Conservation (phyloP, 2,329 filamentous ascomycete species). For the Xenoacremonium recifei region DNA sequence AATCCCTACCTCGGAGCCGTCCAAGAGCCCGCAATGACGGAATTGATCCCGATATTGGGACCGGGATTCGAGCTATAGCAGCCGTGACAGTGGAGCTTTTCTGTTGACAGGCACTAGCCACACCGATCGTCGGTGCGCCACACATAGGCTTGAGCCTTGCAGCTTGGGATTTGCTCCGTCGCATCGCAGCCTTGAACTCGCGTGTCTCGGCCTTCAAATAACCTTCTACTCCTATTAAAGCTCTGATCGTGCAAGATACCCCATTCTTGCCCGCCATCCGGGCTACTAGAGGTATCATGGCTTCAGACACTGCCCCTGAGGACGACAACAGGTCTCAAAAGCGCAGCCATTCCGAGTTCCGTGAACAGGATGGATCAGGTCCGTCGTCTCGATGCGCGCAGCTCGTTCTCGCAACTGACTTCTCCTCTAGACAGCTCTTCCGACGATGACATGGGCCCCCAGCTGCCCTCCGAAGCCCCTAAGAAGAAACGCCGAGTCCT, state of each 20-base stretch:
- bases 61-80: background rate
- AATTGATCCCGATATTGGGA: background rate
- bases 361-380: slow-evolving; percentile 45
- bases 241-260: background rate
- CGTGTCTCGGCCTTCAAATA: background rate
- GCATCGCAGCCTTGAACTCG: background rate
- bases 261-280: background rate
- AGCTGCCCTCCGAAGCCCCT: slow-evolving; percentile 76
- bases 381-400: slow-evolving; percentile 12
- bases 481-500: slow-evolving; percentile 92
- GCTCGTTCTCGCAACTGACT: slow-evolving; percentile 10
- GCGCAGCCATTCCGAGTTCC: slow-evolving; percentile 56
- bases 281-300: slow-evolving; percentile 16
- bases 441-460: slow-evolving; percentile 90
- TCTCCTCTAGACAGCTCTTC: slow-evolving; percentile 62
- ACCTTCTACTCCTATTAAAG: no score
- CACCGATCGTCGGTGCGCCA: background rate
- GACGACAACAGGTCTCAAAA: slow-evolving; percentile 37
- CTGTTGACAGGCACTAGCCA: background rate
- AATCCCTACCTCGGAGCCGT: background rate
- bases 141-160: background rate
- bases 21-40: background rate
- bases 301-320: slow-evolving; percentile 24
- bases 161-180: background rate
- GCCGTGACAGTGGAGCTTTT: background rate